Percentiles rank a stretch among this genome's conserved stretches.
Evolutionary conservation across 225 moss, liverwort and hornwort genomes (phyloP).

Genomic region (Physcomitrellopsis africana): DNA sequence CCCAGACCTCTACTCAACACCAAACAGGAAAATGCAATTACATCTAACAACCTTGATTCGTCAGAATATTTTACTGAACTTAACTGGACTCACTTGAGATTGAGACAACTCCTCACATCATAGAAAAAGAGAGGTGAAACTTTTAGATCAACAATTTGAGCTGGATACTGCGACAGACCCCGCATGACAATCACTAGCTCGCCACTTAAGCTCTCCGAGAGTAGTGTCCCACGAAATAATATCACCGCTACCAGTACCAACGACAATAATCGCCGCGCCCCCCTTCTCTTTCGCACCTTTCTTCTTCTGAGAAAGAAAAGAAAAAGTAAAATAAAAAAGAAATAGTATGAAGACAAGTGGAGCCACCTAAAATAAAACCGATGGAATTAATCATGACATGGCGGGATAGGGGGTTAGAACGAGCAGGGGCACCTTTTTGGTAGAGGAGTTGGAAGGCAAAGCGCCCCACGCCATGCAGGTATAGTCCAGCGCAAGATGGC

Average conservation of each 20-base stretch:
- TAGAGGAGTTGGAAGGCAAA: slow-evolving; percentile 31
- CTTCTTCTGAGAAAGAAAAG: slow-evolving; percentile 48
- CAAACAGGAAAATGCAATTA: background rate
- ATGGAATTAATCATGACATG: background rate
- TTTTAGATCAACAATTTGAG: background rate
- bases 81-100: background rate
- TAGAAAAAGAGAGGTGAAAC: background rate
- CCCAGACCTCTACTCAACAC: slow-evolving; percentile 6
- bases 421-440: slow-evolving; percentile 63
- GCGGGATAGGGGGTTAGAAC: too few species aligned
- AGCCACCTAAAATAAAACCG: background rate
- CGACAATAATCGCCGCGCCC: slow-evolving; percentile 51
- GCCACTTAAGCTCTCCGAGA: slow-evolving; percentile 87
- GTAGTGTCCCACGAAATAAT: slow-evolving; percentile 80
- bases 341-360: background rate
- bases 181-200: slow-evolving; percentile 70
- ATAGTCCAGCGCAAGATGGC: slow-evolving; percentile 87
- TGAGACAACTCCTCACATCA: background rate
- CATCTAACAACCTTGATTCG: background rate
- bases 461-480: slow-evolving; percentile 81
- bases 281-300: slow-evolving; percentile 65
- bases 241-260: slow-evolving; percentile 87
- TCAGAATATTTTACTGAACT: slow-evolving; percentile 1
- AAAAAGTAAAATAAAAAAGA: background rate
- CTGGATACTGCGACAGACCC: slow-evolving; percentile 49